Percentiles rank a stretch among this genome's conserved stretches.
Conservation (phyloP, 2,329 filamentous ascomycete genomes). For the Cercospora zeina region DNA sequence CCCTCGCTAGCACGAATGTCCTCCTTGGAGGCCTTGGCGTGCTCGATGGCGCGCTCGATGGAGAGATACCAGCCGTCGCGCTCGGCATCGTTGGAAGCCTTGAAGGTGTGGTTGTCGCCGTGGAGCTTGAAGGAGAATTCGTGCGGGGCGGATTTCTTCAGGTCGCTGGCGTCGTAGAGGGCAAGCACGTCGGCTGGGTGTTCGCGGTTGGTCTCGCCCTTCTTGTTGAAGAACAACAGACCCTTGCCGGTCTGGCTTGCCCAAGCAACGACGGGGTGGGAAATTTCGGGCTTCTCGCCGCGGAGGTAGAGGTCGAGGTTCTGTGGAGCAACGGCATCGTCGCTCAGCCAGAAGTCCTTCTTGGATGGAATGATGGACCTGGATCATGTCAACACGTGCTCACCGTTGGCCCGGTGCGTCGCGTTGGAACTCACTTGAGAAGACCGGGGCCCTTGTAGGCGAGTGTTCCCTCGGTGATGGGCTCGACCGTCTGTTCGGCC, state of each 20-base stretch:
- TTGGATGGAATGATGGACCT: constrained; percentile 89
- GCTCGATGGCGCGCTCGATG: constrained; percentile 76
- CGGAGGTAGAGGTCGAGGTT: constrained; percentile 76
- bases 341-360: constrained; percentile 74
- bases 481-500: constrained; percentile 57
- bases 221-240: constrained; percentile 87
- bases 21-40: constrained; percentile 79
- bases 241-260: constrained; percentile 93
- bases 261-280: constrained; percentile 82
- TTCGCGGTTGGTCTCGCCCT: constrained; percentile 71
- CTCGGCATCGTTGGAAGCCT: constrained; percentile 71
- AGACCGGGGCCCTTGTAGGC: constrained; percentile 87
- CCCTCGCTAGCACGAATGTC: constrained; percentile 74
- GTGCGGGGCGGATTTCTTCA: constrained; percentile 70
- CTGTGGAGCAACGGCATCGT: constrained; percentile 70
- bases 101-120: constrained; percentile 91
- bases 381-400: constrained; percentile 24
- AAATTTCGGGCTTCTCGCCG: constrained; percentile 79
- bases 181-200: constrained; percentile 73
- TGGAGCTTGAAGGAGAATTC: constrained; percentile 85
- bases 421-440: constrained; percentile 70
- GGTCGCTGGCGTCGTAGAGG: constrained; percentile 64
- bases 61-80: constrained; percentile 91
- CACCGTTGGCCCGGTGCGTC: background rate
- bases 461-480: constrained; percentile 78